phyloP scores from a whole-genome alignment of 805 yeast genomes.

The Metschnikowia cerradonensis region DNA sequence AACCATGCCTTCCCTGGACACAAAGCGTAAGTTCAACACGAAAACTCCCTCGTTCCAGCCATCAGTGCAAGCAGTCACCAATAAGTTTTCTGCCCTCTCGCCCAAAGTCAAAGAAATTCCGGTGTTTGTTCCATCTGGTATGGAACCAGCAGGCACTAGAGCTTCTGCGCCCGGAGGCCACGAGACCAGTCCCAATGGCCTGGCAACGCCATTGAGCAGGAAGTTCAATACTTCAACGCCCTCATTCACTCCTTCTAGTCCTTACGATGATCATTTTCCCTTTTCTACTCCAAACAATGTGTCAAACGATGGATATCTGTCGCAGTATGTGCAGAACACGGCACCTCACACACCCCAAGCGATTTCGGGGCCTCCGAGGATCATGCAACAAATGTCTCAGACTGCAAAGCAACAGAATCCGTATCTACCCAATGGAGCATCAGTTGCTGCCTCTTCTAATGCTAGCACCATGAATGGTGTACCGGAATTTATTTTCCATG shows the following conservation, averaged over 20 bases:
- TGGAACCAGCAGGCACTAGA: constrained; percentile 9
- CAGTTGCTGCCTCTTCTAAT: constrained; percentile 9
- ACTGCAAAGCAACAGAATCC: constrained; percentile 21
- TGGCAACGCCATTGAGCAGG: constrained; percentile 9
- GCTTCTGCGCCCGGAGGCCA: constrained; percentile 3
- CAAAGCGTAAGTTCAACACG: constrained; percentile 31
- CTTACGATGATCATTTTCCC: constrained; percentile 10
- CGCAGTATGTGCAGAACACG: constrained; percentile 11
- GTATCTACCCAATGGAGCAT: constrained; percentile 16
- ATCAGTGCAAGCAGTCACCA: constrained; percentile 24
- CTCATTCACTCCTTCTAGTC: constrained; percentile 34
- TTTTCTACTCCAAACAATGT: constrained; percentile 3
- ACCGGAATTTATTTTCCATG: constrained; percentile 15
- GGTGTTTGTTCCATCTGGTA: constrained; percentile 45
- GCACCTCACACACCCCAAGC: constrained; percentile 13
- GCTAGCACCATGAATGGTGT: constrained; percentile 6
- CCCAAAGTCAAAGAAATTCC: constrained; percentile 48
- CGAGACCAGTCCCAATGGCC: constrained; percentile 13
- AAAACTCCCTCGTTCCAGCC: constrained; percentile 45
- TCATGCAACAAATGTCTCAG: constrained; percentile 13
- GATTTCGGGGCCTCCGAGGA: constrained; percentile 4
- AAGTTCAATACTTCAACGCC: constrained; percentile 40
- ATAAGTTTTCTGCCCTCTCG: constrained; percentile 44
- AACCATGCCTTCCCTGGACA: constrained; percentile 7
- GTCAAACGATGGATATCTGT: constrained; percentile 5